Conservation (phyloP, 352 stramenopile genomes). For the Pythium sp. region DNA sequence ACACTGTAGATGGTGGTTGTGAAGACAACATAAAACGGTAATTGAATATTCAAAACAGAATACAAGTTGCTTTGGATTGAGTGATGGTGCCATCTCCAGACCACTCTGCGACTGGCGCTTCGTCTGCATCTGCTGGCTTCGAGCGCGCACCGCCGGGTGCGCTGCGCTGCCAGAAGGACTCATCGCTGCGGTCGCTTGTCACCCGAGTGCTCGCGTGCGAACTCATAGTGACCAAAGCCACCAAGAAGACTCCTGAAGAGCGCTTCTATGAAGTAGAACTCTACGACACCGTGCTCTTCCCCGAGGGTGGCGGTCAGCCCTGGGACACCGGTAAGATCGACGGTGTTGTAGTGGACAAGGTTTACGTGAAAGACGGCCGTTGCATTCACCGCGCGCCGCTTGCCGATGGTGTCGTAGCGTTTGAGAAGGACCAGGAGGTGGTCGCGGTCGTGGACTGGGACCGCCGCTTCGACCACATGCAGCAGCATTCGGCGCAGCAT, state of each 20-base stretch:
- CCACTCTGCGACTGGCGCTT: not conserved
- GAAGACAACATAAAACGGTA: too few relatives aligned
- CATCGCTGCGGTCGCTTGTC: not conserved
- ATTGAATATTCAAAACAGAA: too few relatives aligned
- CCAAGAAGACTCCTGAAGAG: not conserved
- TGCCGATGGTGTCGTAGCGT: conserved; percentile 12
- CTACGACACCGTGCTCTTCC: conserved; percentile 82
- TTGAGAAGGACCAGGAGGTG: conserved; percentile 51
- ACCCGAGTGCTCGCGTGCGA: not conserved
- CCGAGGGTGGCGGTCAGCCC: conserved; percentile 85
- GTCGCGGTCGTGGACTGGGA: conserved; percentile 65
- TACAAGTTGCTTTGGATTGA: too few relatives aligned
- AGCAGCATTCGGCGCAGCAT: conserved; percentile 89
- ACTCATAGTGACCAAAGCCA: not conserved
- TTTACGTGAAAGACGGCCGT: conserved; percentile 62
- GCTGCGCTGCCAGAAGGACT: not conserved
- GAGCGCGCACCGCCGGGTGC: too few relatives aligned
- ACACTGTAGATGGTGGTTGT: too few relatives aligned
- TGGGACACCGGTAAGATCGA: conserved; percentile 72
- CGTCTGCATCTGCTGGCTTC: not conserved
- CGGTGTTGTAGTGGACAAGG: conserved; percentile 41
- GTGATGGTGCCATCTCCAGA: not conserved
- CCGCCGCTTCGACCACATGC: conserved; percentile 86
- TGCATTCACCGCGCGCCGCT: conserved; percentile 57
- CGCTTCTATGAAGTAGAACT: conserved; percentile 1